Evolutionary conservation across 2,329 filamentous ascomycete species (phyloP).

Genomic region (Cyanodermella asteris): DNA sequence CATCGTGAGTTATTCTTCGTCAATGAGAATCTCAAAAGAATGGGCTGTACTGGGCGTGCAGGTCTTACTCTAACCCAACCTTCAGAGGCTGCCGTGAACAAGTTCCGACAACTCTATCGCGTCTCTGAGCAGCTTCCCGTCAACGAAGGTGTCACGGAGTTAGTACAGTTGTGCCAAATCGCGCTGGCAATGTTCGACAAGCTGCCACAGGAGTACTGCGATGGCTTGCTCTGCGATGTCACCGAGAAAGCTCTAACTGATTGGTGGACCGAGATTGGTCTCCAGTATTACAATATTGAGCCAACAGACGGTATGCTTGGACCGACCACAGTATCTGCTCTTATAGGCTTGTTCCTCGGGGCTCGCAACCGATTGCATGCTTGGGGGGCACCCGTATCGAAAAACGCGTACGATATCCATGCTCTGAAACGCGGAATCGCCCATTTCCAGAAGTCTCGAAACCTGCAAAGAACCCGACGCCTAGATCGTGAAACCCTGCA

Average conservation of each 20-base stretch:
- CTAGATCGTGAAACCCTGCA: conserved; percentile 69
- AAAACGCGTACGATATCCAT: conserved; percentile 77
- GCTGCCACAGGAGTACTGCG: conserved; percentile 69
- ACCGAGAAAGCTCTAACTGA: conserved; percentile 78
- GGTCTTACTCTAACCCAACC: conserved; percentile 64
- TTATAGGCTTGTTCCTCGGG: conserved; percentile 74
- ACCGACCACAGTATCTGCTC: conserved; percentile 69
- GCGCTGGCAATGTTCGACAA: conserved; percentile 75
- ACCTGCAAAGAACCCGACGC: conserved; percentile 53
- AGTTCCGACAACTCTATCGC: conserved; percentile 78
- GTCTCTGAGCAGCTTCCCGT: conserved; percentile 66
- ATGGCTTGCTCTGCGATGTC: conserved; percentile 78
- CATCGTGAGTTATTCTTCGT: conserved; percentile 74
- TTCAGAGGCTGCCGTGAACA: conserved; percentile 61
- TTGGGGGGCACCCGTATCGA: conserved; percentile 60
- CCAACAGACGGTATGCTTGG: conserved; percentile 83
- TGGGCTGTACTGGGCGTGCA: conserved; percentile 78
- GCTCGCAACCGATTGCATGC: conserved; percentile 76
- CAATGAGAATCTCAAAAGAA: conserved; percentile 78
- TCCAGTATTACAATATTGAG: conserved; percentile 79
- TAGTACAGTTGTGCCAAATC: conserved; percentile 79
- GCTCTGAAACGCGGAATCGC: conserved; percentile 64
- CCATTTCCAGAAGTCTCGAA: conserved; percentile 76
- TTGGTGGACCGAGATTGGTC: conserved; percentile 91
- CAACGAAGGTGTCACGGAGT: conserved; percentile 57